phyloP scores from a whole-genome alignment of 257 asterid genomes.

The Nicotiana obtusifolia region DNA sequence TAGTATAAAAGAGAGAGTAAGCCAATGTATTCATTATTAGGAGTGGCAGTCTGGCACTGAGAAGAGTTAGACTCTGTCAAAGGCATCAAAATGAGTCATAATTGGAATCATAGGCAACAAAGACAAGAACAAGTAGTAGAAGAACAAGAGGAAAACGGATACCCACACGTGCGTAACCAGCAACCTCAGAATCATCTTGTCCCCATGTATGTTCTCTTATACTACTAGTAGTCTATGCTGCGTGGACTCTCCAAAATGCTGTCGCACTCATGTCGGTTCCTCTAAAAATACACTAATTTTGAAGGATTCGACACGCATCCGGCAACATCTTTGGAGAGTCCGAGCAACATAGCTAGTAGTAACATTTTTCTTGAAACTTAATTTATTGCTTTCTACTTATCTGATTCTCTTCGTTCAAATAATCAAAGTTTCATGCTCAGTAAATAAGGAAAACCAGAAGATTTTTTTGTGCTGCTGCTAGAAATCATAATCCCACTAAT shows the following conservation, averaged over 20 bases:
- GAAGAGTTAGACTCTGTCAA: neutral
- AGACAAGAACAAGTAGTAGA: slow-evolving; percentile 31
- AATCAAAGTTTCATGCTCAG: neutral
- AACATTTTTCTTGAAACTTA: neutral
- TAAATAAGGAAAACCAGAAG: no score
- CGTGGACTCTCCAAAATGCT: no score
- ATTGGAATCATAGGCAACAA: slow-evolving; percentile 39
- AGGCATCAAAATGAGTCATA: slow-evolving; percentile 30
- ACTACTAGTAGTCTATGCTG: neutral
- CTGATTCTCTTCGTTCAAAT: neutral
- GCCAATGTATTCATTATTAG: slow-evolving; percentile 17
- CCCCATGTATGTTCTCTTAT: slow-evolving; percentile 31
- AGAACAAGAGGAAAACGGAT: slow-evolving; percentile 19
- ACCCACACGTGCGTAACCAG: slow-evolving; percentile 39
- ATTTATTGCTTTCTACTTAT: neutral
- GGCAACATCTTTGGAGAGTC: no score
- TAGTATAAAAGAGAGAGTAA: slow-evolving; percentile 7
- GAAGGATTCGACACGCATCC: no score
- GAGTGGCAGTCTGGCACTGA: neutral
- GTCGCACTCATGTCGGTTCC: no score
- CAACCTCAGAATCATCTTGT: slow-evolving; percentile 22
- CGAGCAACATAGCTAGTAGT: neutral
- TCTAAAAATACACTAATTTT: no score
- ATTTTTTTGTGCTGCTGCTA: no score
- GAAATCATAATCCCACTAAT: no score